These are phyloP conservation scores for Aspergillus biplanus DNA, from an alignment of 495 filamentous ascomycete species.

Conservation along the genomic window DNA sequence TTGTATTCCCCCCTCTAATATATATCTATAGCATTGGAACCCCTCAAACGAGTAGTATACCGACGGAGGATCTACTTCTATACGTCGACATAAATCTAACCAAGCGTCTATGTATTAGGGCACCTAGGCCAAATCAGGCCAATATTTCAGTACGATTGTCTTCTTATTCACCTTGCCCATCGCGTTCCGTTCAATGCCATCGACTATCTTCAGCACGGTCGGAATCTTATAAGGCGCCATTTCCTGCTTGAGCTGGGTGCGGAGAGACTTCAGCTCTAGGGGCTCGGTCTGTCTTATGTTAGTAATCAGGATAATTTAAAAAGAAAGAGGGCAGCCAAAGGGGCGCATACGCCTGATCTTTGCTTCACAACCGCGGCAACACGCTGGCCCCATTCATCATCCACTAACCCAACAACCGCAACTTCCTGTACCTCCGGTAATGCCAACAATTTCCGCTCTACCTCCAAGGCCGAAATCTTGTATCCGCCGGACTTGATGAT, in stretches of 20 bases:
- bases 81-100: not conserved
- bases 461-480: constrained; percentile 50
- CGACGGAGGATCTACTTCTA: not conserved
- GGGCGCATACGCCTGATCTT: constrained; percentile 40
- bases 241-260: constrained; percentile 43
- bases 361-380: constrained; percentile 48
- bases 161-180: constrained; percentile 57
- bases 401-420: constrained; percentile 46
- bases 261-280: constrained; percentile 40
- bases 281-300: constrained; percentile 31
- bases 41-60: not conserved
- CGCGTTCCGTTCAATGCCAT: constrained; percentile 51
- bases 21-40: not conserved
- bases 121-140: constrained; percentile 35
- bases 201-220: constrained; percentile 47
- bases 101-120: not conserved
- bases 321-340: not conserved
- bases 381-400: constrained; percentile 51
- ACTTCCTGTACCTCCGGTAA: constrained; percentile 44
- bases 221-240: constrained; percentile 55
- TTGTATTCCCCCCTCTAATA: not conserved
- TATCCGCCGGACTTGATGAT: constrained; percentile 53
- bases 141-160: constrained; percentile 46
- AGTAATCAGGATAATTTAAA: constrained; percentile 7
- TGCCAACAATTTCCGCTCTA: constrained; percentile 48